phyloP scores from a whole-genome alignment of 352 stramenopile species.

The Globisporangium lucens region DNA sequence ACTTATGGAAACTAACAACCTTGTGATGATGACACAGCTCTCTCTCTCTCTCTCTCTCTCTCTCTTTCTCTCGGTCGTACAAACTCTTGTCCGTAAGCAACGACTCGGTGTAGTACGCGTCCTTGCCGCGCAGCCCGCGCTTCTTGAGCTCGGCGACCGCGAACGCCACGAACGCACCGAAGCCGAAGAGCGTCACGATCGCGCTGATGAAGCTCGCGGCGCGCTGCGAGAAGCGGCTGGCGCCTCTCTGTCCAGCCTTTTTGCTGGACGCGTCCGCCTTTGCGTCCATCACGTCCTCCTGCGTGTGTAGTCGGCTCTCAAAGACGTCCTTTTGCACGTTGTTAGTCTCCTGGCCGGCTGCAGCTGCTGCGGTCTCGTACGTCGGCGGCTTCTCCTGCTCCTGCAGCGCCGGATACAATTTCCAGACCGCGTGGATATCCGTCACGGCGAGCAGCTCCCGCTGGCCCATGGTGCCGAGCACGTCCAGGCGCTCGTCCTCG shows the following conservation, averaged over 20 bases:
- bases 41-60: background rate
- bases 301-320: conserved; percentile 61
- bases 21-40: background rate
- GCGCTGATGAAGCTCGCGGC: conserved; percentile 63
- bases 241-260: conserved; percentile 8
- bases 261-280: background rate
- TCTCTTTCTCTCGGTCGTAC: conserved; percentile 23
- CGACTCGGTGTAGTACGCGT: conserved; percentile 60
- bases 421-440: conserved; percentile 76
- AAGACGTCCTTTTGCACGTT: conserved; percentile 25
- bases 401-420: conserved; percentile 62
- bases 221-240: conserved; percentile 38
- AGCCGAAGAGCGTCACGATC: conserved; percentile 57
- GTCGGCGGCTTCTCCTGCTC: conserved; percentile 30
- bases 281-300: conserved; percentile 31
- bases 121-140: conserved; percentile 28
- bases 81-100: conserved; percentile 56
- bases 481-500: conserved; percentile 36
- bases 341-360: background rate
- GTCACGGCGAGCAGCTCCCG: conserved; percentile 62
- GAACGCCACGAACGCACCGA: conserved; percentile 41
- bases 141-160: conserved; percentile 34
- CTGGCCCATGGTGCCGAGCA: conserved; percentile 73
- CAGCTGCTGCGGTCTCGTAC: conserved; percentile 26
- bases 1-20: background rate